Percentiles rank a stretch among this genome's conserved stretches.
Evolutionary conservation across 768 basidiomycete genomes (phyloP).

Genomic region (Mycena vitilis): DNA sequence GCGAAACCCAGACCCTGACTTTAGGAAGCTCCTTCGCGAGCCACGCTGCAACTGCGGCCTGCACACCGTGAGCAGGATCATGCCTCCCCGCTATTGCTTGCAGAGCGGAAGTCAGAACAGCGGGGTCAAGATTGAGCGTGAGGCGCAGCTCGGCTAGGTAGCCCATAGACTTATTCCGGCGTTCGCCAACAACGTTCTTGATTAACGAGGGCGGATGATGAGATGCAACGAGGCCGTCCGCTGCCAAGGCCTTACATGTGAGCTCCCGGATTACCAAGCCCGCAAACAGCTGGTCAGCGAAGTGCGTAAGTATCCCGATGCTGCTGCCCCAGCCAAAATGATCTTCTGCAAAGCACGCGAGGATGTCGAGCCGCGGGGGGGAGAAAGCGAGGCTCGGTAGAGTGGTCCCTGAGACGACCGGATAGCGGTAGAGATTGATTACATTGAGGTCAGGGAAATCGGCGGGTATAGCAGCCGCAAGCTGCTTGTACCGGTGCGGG

Average conservation of each 20-base stretch:
- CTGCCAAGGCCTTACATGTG: background rate
- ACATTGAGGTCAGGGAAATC: conserved; percentile 49
- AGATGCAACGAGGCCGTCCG: background rate
- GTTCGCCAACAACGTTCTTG: conserved; percentile 10
- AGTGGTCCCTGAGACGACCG: conserved; percentile 37
- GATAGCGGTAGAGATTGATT: conserved; percentile 52
- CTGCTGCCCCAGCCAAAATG: conserved; percentile 25
- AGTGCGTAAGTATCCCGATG: conserved; percentile 22
- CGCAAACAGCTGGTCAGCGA: conserved; percentile 19
- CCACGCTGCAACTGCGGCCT: conserved; percentile 11
- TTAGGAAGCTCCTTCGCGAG: background rate
- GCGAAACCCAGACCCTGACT: conserved; percentile 17
- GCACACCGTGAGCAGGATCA: background rate
- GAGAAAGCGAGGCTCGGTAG: too few relatives aligned
- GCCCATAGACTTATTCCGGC: conserved; percentile 17
- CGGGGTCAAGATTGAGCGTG: background rate
- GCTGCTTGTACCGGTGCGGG: conserved; percentile 37
- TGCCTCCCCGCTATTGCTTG: conserved; percentile 6
- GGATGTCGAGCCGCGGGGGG: conserved; percentile 9
- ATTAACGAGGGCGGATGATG: background rate
- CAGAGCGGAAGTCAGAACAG: conserved; percentile 9
- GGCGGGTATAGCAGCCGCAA: conserved; percentile 43
- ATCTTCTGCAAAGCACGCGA: conserved; percentile 17
- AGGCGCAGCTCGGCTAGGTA: conserved; percentile 20
- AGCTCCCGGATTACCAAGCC: conserved; percentile 24